Percentiles rank a stretch among this genome's conserved stretches.
Conservation (phyloP, 768 basidiomycete species). For the Lactarius pseudohatsudake region DNA sequence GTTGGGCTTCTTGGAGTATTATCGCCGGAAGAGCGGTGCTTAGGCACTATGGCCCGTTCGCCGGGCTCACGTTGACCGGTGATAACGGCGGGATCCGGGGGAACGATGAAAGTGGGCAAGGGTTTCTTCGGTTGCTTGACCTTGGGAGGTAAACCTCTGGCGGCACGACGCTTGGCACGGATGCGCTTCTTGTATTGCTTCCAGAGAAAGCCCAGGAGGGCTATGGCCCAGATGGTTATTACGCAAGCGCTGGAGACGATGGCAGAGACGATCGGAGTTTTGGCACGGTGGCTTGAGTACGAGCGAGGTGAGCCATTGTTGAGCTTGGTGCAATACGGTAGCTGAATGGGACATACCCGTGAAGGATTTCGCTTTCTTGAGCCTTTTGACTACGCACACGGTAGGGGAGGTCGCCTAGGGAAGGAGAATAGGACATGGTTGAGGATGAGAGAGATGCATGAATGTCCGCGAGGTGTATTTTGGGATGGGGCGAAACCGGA, state of each 20-base stretch:
- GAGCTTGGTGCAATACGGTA: background rate
- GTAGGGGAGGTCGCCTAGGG: background rate
- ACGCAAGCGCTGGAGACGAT: conserved; percentile 21
- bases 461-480: no score
- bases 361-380: conserved; percentile 8
- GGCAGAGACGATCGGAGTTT: conserved; percentile 26
- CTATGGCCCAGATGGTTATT: conserved; percentile 18
- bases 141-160: conserved; percentile 19
- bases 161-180: conserved; percentile 22
- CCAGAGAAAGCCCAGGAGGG: conserved; percentile 22
- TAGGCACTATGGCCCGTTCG: conserved; percentile 19
- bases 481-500: background rate
- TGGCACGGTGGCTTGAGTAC: conserved; percentile 21
- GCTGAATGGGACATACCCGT: conserved; percentile 19
- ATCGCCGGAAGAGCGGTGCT: conserved; percentile 14
- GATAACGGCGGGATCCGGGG: conserved; percentile 29
- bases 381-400: background rate
- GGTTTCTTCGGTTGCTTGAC: conserved; percentile 20
- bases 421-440: background rate
- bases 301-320: background rate
- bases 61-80: conserved; percentile 22
- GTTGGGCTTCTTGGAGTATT: background rate
- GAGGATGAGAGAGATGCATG: background rate
- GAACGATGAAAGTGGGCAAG: conserved; percentile 26
- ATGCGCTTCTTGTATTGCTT: conserved; percentile 24